Base-by-base conservation (phyloP, 177 flowering plant genomes). In the Telopea speciosissima region DNA sequence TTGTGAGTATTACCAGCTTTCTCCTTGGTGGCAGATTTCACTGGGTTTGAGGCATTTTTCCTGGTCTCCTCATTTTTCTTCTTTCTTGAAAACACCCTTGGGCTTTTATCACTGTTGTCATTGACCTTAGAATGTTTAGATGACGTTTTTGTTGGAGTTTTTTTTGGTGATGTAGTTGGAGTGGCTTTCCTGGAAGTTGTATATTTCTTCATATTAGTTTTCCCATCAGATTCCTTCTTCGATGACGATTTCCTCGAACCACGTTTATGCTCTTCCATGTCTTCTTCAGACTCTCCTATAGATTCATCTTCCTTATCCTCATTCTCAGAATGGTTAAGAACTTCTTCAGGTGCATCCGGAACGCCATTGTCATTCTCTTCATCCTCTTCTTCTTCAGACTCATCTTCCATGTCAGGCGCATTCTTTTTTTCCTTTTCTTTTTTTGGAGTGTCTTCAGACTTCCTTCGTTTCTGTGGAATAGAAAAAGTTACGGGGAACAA, bases 361-460 rank as follows among this genome's bases (percentile, higher is more conserved):
- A 72, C 67, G 63, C 88, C 96, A 82, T 86, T 85, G 65, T 79
- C 85, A 71, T 78, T 79, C 66, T 90, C 86, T 73, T 85, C 87
- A 63, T 85, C 40, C 40, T 36, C 40, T 81, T 77, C 78, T 17
- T 81, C 84, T 19, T 82, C 79, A 5, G 87, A 83, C 59, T 89
- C 90, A 78, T 84, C 92, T 26, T 89, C 96, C 25, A 83, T 40
- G 65, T 87, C 90, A 62, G 78, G 24, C 0, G 68, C 54, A 74
- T 70, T 72, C 79, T 80, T 87, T 42, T 80, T 81, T 62, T 65
- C 81, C 68, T 68, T 81, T 19, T 64, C 63, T 65, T 75, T n/a
- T n/a, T n/a, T 81, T 19, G 85, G 68, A 54, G 79, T 33, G 67
- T 82, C 82, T 21, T 76, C 83, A 70, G 12, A 58, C 78, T 76